Percentiles rank a stretch among this genome's conserved stretches.
These are phyloP conservation scores for Colletotrichum sojae DNA, from an alignment of 2,329 filamentous ascomycete genomes.

Conservation along the genomic window DNA sequence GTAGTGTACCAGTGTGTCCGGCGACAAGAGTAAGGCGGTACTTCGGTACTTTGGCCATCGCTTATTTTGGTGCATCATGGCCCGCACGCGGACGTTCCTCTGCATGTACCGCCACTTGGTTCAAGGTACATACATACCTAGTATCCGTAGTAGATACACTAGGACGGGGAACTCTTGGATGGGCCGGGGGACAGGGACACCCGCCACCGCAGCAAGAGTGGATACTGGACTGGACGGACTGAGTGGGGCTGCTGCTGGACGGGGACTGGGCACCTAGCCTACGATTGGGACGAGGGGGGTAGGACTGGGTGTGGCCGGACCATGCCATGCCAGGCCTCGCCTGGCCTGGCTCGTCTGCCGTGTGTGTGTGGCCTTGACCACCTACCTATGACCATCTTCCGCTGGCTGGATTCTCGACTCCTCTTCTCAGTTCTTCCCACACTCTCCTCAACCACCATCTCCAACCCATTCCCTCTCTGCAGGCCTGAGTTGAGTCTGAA, in stretches of 20 bases:
- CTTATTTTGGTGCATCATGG: neutral
- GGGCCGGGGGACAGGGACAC: conserved; percentile 9
- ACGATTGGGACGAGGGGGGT: conserved; percentile 20
- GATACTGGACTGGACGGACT: conserved; percentile 9
- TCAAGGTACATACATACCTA: too few species aligned
- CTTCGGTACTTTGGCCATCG: conserved; percentile 2
- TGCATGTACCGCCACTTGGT: conserved; percentile 8
- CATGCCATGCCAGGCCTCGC: conserved; percentile 37
- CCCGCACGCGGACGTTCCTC: conserved; percentile 13
- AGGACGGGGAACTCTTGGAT: conserved; percentile 34
- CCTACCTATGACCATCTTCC: conserved; percentile 35
- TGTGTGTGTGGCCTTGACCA: conserved; percentile 33
- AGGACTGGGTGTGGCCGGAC: conserved; percentile 39
- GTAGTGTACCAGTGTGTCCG: conserved; percentile 20
- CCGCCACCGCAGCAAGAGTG: conserved; percentile 24
- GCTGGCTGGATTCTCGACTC: conserved; percentile 36
- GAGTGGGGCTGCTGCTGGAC: conserved; percentile 25
- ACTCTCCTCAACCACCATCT: conserved; percentile 26
- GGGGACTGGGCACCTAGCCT: conserved; percentile 14
- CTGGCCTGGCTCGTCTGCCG: conserved; percentile 38
- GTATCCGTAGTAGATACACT: neutral
- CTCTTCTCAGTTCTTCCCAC: conserved; percentile 41
- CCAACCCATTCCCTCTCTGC: conserved; percentile 37
- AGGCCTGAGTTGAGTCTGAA: conserved; percentile 39
- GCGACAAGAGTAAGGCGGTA: conserved; percentile 13